Evolutionary conservation across 192 early-diverging fungal species (phyloP).

Genomic region (Mortierella alpina): DNA sequence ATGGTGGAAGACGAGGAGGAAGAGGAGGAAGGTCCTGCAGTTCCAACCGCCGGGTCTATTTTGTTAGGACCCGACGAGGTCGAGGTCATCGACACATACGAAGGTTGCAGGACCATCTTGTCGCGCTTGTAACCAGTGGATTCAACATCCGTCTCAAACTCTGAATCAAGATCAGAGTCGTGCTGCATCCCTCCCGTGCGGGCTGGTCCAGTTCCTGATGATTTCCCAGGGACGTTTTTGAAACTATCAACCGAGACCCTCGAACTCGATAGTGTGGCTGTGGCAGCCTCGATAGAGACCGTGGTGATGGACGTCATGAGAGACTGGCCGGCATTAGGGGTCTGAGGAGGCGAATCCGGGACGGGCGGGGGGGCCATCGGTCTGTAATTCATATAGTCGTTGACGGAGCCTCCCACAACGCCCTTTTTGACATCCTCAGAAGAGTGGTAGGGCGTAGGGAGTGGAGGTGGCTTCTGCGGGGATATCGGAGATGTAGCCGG

Average conservation of each 20-base stretch:
- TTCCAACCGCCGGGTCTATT: not conserved
- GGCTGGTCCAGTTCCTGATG: too few relatives aligned
- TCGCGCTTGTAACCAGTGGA: slow-evolving; percentile 13
- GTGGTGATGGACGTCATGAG: slow-evolving; percentile 38
- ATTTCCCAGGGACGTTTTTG: slow-evolving; percentile 33
- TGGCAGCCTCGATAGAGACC: slow-evolving; percentile 44
- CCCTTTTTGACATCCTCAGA: not conserved
- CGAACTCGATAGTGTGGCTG: slow-evolving; percentile 29
- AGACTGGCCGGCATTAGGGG: slow-evolving; percentile 7
- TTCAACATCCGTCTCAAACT: slow-evolving; percentile 38
- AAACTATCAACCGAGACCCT: slow-evolving; percentile 47
- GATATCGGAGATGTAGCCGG: slow-evolving; percentile 31
- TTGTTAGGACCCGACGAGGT: not conserved
- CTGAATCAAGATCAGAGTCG: slow-evolving; percentile 23
- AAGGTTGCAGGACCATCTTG: slow-evolving; percentile 2
- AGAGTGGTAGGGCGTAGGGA: not conserved
- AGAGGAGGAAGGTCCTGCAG: too few relatives aligned
- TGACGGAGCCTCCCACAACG: not conserved
- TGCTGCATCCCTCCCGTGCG: not conserved
- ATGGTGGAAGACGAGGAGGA: not conserved
- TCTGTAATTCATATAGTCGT: slow-evolving; percentile 11
- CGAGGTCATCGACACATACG: slow-evolving; percentile 25
- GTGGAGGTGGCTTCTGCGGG: slow-evolving; percentile 19
- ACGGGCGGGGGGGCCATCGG: slow-evolving; percentile 29
- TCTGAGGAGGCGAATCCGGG: slow-evolving; percentile 24